Evolutionary conservation across 768 basidiomycete genomes (phyloP).

Genomic region (Suillus plorans): DNA sequence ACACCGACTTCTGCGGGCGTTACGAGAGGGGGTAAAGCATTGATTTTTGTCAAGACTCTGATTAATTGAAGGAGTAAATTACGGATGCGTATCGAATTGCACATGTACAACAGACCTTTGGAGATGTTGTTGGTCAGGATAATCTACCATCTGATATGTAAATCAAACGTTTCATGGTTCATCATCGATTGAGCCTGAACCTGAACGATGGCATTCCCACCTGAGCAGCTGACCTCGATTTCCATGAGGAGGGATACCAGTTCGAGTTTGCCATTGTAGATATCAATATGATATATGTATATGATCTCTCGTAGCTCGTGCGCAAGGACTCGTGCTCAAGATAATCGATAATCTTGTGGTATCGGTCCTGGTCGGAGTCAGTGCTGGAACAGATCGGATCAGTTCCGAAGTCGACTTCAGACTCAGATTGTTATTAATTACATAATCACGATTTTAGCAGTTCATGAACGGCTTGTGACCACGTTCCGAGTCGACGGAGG

Average conservation of each 20-base stretch:
- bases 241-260: conserved; percentile 86
- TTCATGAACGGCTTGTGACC: not conserved
- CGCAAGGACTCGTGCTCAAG: not conserved
- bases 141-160: conserved; percentile 58
- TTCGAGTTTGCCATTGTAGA: conserved; percentile 3
- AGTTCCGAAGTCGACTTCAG: not conserved
- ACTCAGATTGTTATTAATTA: not conserved
- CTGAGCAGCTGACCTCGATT: conserved; percentile 72
- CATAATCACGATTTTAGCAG: not conserved
- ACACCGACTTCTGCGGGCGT: conserved; percentile 82
- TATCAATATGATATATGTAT: too few species aligned
- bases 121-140: conserved; percentile 64
- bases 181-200: not conserved
- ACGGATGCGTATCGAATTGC: not conserved
- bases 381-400: not conserved
- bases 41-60: conserved; percentile 80
- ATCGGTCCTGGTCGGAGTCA: too few species aligned
- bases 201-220: conserved; percentile 33
- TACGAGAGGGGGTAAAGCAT: conserved; percentile 83
- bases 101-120: conserved; percentile 42
- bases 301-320: not conserved
- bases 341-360: too few species aligned
- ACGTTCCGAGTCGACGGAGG: too few species aligned
- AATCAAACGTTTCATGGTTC: not conserved
- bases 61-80: not conserved